Base-by-base conservation (phyloP, 2,329 filamentous ascomycete species). In the Cercospora janseana region DNA sequence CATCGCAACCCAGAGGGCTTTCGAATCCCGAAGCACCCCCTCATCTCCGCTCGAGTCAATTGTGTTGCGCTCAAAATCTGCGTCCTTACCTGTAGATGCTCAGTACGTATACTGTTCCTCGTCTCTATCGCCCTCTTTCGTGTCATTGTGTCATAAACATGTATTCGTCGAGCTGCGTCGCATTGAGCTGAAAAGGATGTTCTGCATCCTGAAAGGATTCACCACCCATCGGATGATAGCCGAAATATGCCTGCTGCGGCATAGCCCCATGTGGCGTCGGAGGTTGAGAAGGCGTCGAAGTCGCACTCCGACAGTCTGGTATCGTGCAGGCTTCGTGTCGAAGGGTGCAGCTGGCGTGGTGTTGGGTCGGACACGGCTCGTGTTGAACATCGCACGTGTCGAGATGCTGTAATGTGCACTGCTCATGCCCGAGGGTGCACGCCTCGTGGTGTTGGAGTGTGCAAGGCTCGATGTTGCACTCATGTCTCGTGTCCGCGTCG, bases 121-220 rank as follows among this genome's bases (percentile, higher is more conserved):
- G 16, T 6, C n/a, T 16, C 3, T 31, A 16, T 34, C 27, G 23
- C 13, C 21, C 13, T 46, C n/a, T 37, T 20, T 35, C 10, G 8
- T 12, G 10, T 50, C 37, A 57, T 45, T 44, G 49, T 34, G 51
- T 55, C 55, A 57, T 55, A 40, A 56, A 58, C 48, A 54, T 52
- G 48, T 57, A 59, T 6, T 59, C 57, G 12, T 49, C 34, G 23
- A 59, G 47, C 35, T 56, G 54, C 27, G 41, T 45, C 15, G 47
- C 31, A 29, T 46, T 52, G 21, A 58, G 38, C 45, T 59, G 56
- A 28, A 59, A 59, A n/a, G 54, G 54, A 49, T 57, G 54, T 20
- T 59, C 58, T 4, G 56, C 53, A 43, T 57, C 56, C 10, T 54
- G 48, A 20, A 58, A 60, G 3, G 55, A 29, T 12, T 58, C 57